Evolutionary conservation across 129 eudicot genomes (phyloP), one percentile per base, ranked within the genome.

Genomic region (Deinandra increscens): DNA sequence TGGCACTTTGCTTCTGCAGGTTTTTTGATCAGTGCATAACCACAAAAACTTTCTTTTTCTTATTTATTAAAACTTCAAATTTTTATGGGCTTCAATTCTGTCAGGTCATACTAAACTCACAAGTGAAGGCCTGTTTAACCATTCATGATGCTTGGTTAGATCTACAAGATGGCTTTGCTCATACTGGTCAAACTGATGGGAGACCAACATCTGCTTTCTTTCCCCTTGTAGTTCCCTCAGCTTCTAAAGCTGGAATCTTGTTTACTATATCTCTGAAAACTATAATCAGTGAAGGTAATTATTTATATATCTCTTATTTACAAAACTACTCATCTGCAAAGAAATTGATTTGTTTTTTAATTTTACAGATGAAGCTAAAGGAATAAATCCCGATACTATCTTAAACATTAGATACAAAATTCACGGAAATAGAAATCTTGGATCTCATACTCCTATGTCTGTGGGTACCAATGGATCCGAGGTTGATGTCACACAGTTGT

Each of bases 101-200:
- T 13, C 73, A 93, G 98, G 99, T 85, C 56, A 87, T 88, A 66
- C 81, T 94, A 55, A 87, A 85, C 70, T 94, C 99, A 42, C 97
- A 94, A 81, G 99, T 94, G 51, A 89, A 94, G 68, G 96, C 99
- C 20, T 73, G 88, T 38, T 72, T 87, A 80, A 81, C 89, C 60
- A 84, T 94, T 73, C 71, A 81, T 64, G 99, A 90, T 84, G 91
- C 99, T 26, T 94, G 99, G 99, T 79, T 94, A 61, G 94, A 90
- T 81, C 97, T 94, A 72, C 97, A 94, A 84, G 91, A 90, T 62
- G 99, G 99, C 68, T 94, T 94, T 87, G 81, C 80, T 53, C 99
- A 90, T 75, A 58, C 93, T 64, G 91, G 86, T 79, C 66, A 72
- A 75, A 74, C 78, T 68, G 84, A 90, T 77, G 89, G 93, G 51